These are phyloP conservation scores for Aspergillus terreus DNA, from an alignment of 2,329 filamentous ascomycete genomes.

Conservation along the genomic window DNA sequence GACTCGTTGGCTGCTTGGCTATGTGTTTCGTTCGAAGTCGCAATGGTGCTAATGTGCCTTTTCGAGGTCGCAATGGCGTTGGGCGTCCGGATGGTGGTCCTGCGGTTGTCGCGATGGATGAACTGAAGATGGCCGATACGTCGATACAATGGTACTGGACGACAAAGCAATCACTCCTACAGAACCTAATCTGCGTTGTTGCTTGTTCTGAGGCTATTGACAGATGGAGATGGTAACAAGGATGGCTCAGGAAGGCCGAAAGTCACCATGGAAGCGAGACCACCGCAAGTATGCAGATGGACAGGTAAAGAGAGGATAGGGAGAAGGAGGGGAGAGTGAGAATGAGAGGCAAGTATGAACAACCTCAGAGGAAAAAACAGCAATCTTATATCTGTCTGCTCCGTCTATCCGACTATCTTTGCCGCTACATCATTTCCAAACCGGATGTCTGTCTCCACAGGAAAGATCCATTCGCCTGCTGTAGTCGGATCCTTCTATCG, in stretches of 20 bases:
- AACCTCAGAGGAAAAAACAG: background rate
- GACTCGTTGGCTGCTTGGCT: background rate
- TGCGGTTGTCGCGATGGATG: background rate
- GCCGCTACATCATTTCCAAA: no score
- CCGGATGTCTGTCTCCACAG: no score
- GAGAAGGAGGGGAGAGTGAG: background rate
- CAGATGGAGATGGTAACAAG: constrained; percentile 3
- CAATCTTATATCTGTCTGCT: no score
- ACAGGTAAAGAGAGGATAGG: background rate
- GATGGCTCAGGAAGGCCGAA: background rate
- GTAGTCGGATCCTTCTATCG: no score
- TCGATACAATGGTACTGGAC: constrained; percentile 15
- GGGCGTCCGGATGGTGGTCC: background rate
- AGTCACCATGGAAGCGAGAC: constrained; percentile 2
- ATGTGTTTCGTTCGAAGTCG: no score
- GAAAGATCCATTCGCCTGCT: no score
- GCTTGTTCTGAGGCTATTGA: constrained; percentile 15
- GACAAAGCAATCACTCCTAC: constrained; percentile 11
- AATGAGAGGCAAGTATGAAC: background rate
- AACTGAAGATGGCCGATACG: constrained; percentile 1
- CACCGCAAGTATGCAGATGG: no score
- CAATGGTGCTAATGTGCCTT: no score
- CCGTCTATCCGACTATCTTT: no score
- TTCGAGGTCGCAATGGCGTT: background rate
- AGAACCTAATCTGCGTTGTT: constrained; percentile 15